phyloP scores from a whole-genome alignment of 495 filamentous ascomycete genomes.

The Melanomma pulvis-pyrius region DNA sequence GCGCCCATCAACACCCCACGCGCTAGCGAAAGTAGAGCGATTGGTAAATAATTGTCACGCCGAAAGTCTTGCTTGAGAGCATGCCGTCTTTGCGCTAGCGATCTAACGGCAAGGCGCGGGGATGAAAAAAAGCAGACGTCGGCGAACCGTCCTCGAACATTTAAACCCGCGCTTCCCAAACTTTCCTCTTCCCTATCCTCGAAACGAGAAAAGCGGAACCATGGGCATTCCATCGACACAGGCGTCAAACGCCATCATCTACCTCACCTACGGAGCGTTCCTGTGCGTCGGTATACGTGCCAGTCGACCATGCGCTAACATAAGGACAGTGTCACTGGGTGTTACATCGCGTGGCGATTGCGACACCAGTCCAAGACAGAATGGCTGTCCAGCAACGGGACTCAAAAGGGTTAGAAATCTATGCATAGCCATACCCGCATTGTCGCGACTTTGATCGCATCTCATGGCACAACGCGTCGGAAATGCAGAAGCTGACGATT shows the following conservation, averaged over 20 bases:
- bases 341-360: conserved; percentile 67
- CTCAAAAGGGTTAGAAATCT: conserved; percentile 69
- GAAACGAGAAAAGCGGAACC: background rate
- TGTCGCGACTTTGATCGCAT: conserved; percentile 3
- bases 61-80: background rate
- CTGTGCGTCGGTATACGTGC: conserved; percentile 54
- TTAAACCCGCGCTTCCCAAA: background rate
- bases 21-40: background rate
- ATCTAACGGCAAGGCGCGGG: conserved; percentile 18
- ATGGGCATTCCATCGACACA: conserved; percentile 71
- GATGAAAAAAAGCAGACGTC: conserved; percentile 8
- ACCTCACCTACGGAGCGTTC: conserved; percentile 71
- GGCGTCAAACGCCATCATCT: conserved; percentile 77
- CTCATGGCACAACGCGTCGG: background rate
- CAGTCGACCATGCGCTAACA: conserved; percentile 1
- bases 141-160: background rate
- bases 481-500: background rate
- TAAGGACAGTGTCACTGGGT: conserved; percentile 58
- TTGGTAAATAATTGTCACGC: background rate
- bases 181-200: background rate
- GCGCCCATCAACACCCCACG: background rate
- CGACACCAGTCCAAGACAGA: conserved; percentile 69
- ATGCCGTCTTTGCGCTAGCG: conserved; percentile 3
- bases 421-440: background rate
- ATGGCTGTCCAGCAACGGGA: conserved; percentile 69